Base-by-base conservation (phyloP, 2,329 filamentous ascomycete genomes). In the Venturia carpophila region DNA sequence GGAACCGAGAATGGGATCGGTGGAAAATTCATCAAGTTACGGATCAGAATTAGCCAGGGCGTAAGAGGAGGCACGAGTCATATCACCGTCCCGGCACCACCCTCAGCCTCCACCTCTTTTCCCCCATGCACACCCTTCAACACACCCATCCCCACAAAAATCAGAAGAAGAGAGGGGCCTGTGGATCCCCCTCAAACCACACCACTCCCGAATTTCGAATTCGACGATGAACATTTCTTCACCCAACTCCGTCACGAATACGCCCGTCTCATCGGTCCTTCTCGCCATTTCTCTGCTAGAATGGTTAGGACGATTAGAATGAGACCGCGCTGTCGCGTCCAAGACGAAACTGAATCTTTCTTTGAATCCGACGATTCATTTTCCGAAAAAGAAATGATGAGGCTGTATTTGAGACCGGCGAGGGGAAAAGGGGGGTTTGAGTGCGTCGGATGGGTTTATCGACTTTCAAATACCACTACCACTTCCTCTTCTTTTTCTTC, bases 401-500 rank as follows among this genome's bases (percentile, higher is more conserved):
- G 70, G 3, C 68, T 76, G 6, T 79, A 75, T 66, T 67, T 66
- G 3, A 60, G 70, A 0, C 78, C 77, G 0, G 65, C 60, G 6
- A 66, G 68, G 0, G 78, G 76, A 0, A 74, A 73, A 61, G 73
- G 70, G 9, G 69, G 74, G 47, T 79, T 76, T 64, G 76, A 74
- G 13, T 79, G 78, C 71, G 77, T 79, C 17, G 73, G 78, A 56
- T 79, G 77, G 77, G 77, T 75, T 5, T 71, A 75, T 58, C 71
- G 75, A 13, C 56, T 77, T 4, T 73, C 75, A n/a, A n/a, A n/a
- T n/a, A n/a, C n/a, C n/a, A n/a, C n/a, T n/a, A n/a, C n/a, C n/a
- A n/a, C n/a, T n/a, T n/a, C n/a, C n/a, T n/a, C n/a, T n/a, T n/a
- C n/a, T 10, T 17, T 52, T 52, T 27, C 9, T 21, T 34, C 42